A percentile compares a stretch with the other conserved stretches of the same genome.
Conservation (phyloP, 2,329 filamentous ascomycete genomes). For the Gaeumannomyces sp. region DNA sequence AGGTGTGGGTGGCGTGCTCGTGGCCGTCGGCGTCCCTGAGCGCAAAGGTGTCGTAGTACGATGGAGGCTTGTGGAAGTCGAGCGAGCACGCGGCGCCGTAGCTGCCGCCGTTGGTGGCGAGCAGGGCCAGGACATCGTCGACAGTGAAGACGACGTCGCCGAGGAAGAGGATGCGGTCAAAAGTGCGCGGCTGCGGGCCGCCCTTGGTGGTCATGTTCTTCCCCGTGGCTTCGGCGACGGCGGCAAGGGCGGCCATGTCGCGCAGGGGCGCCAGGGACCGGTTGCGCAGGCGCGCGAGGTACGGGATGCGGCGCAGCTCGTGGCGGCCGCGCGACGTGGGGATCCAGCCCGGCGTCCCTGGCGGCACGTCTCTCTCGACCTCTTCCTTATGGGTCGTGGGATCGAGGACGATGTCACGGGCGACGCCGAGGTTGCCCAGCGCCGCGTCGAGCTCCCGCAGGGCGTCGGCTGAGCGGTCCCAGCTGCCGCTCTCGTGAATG, state of each 20-base stretch:
- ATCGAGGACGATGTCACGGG: conserved; percentile 7
- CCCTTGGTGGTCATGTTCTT: not conserved
- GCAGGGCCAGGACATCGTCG: conserved; percentile 43
- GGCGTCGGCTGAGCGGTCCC: conserved; percentile 59
- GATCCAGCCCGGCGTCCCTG: conserved; percentile 51
- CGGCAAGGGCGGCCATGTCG: conserved; percentile 28
- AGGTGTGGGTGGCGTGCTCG: conserved; percentile 44
- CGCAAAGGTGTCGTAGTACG: conserved; percentile 58
- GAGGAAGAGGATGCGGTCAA: conserved; percentile 52
- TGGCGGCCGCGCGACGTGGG: conserved; percentile 41
- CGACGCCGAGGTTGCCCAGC: conserved; percentile 45
- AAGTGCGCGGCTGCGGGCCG: conserved; percentile 29
- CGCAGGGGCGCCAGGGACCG: conserved; percentile 52
- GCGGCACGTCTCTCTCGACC: conserved; percentile 34
- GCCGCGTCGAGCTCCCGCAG: conserved; percentile 48
- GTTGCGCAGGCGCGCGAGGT: conserved; percentile 60
- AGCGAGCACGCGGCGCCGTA: conserved; percentile 57
- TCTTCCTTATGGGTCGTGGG: conserved; percentile 52
- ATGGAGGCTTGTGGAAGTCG: conserved; percentile 47
- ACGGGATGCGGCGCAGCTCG: conserved; percentile 60
- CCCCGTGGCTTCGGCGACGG: not conserved
- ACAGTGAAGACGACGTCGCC: conserved; percentile 52
- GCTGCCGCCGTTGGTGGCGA: conserved; percentile 46
- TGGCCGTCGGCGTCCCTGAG: conserved; percentile 48
- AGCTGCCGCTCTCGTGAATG: conserved; percentile 62